Evolutionary conservation across 495 filamentous ascomycete species (phyloP), one percentile per base, ranked within the genome.

Genomic region (Hyaloscypha variabilis): DNA sequence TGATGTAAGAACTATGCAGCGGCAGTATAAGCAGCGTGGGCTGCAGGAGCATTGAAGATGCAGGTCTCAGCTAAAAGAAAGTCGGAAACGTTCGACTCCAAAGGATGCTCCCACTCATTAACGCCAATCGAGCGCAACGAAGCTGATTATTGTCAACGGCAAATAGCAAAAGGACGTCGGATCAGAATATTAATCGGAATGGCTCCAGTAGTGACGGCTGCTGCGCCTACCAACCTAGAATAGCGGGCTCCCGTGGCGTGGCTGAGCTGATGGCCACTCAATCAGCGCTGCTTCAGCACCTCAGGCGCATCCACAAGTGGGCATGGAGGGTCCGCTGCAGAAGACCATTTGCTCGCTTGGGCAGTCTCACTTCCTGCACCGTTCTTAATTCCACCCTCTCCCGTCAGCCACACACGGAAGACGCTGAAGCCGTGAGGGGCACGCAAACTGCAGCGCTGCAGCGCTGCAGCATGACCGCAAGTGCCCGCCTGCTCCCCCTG

Each of bases 221-320:
- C 51, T 54, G 23, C 51, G 26, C 24, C 23, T 25, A 3, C 21
- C 6, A 11, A 17, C 26, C 26, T 23, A 54, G 8, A 26, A 54
- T 25, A 26, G 24, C 51, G 10, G 26, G 26, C n/a, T 26, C 26
- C n/a, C 51, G 8, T 17, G 3, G 14, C 39, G 39, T 46, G 39
- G 39, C 39, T 46, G 39, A 46, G 39, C 30, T 34, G 23, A 23
- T n/a, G 25, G 34, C 6, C 55, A 17, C 26, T 29, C 55, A 8
- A 58, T 31, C 31, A 14, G 39, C 26, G 10, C 55, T 8, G 8
- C 21, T 58, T 29, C 55, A 58, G 55, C 55, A 58, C 55, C 26
- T 28, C 30, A 17, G 19, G 31, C 14, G 26, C 55, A 30, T 29
- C 55, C 25, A 58, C 29, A 58, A 30, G 23, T 14, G 39, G 14